Conservation (phyloP, 305 asterid genomes). For the Fraxinus ornus region DNA sequence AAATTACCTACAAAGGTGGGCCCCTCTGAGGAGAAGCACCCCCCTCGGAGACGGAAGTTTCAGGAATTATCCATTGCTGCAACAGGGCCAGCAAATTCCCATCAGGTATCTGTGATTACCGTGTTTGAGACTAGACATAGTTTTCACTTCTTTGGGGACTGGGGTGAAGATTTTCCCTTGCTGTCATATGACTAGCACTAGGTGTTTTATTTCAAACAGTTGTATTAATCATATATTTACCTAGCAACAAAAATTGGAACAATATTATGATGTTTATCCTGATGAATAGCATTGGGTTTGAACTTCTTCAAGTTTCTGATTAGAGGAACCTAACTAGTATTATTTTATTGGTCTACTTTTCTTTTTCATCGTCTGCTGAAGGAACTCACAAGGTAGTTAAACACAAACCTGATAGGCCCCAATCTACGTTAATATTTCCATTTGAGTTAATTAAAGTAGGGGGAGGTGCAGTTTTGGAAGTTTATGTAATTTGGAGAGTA, state of each 20-base stretch:
- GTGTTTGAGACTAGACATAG: slow-evolving; percentile 1
- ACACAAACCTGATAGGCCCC: background rate
- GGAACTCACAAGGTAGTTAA: background rate
- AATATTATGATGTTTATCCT: background rate
- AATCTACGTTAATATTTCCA: background rate
- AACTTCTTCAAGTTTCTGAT: background rate
- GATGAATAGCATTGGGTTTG: background rate
- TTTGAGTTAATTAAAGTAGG: background rate
- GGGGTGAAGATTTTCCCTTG: slow-evolving; percentile 1
- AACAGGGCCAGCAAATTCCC: slow-evolving; percentile 39
- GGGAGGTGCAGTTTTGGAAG: background rate
- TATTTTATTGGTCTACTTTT: background rate
- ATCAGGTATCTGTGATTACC: slow-evolving; percentile 54
- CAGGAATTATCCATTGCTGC: slow-evolving; percentile 69
- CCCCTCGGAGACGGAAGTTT: slow-evolving; percentile 76
- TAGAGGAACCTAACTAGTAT: background rate
- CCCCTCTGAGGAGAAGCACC: slow-evolving; percentile 48
- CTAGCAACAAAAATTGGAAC: background rate
- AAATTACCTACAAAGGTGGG: slow-evolving; percentile 38
- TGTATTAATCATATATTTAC: background rate
- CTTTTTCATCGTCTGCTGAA: background rate
- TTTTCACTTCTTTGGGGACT: background rate
- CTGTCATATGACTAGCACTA: background rate
- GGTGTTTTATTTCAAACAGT: background rate
- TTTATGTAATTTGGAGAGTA: background rate